Evolutionary conservation across 2,329 filamentous ascomycete genomes (phyloP), one percentile per base, ranked within the genome.

Genomic region (Ilyonectria destructans): DNA sequence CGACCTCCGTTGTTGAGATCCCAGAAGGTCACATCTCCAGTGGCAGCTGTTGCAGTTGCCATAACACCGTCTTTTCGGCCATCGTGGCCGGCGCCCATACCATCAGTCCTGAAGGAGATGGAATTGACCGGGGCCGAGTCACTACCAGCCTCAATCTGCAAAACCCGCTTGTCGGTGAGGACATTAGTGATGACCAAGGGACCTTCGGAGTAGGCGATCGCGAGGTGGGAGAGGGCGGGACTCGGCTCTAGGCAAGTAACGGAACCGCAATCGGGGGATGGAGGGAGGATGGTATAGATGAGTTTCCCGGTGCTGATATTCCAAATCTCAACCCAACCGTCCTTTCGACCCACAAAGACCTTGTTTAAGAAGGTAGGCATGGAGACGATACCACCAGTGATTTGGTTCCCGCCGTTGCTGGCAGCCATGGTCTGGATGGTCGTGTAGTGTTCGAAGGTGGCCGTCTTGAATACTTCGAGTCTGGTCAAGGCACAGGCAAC

Each of bases 321-420:
- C 96, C 96, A 99, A 58, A 99, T 97, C 78, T 99, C 96, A 9
- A 98, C 91, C 80, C 91, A 92, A 7, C 96, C 96, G 79, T 99
- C 95, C 70, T 89, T 89, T 75, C 94, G 91, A 10, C 94, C 97
- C 3, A 94, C 93, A 72, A 98, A 94, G 51, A 99, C 89, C 82
- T 99, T 99, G 86, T 99, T 99, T 68, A 99, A 82, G 80, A 95
- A 97, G 0, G 96, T 98, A 1, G 96, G 95, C 92, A 98, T 94
- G 76, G 90, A 97, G 78, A 91, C 92, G 73, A 97, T 88, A 57
- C 92, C 90, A 26, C 93, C 93, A 0, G 93, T 94, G 65, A 98
- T 90, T 72, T 91, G 85, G 73, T 90, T 91, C 62, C 89, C 88
- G 21, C 87, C 87, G 35, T 89, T 85, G 69, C 83, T 84, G 1